Evolutionary conservation across 1,284 basidiomycete genomes (phyloP).

Genomic region (Vanrija sp.): DNA sequence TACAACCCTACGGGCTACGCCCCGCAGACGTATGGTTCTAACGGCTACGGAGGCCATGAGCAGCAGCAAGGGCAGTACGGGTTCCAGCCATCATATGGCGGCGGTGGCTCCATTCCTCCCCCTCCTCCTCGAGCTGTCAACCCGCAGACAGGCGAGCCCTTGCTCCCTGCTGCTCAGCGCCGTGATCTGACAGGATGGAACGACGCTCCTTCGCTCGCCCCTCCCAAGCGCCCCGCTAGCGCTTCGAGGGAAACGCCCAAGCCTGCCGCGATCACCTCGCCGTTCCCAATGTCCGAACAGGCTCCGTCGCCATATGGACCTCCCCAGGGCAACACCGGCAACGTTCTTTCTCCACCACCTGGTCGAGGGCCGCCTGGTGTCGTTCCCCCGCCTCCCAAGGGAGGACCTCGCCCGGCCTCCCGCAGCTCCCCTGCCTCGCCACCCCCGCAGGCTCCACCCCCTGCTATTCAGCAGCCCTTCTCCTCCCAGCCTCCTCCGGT

Average conservation of each 20-base stretch:
- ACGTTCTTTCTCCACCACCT: slow-evolving; percentile 28
- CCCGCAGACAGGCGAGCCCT: slow-evolving; percentile 19
- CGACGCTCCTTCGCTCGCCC: slow-evolving; percentile 56
- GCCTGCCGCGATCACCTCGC: slow-evolving; percentile 72
- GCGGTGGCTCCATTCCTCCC: slow-evolving; percentile 46
- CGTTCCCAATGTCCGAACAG: slow-evolving; percentile 69
- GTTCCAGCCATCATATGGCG: slow-evolving; percentile 23
- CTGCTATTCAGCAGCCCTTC: slow-evolving; percentile 5
- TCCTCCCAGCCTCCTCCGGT: not conserved
- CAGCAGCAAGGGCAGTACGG: slow-evolving; percentile 29
- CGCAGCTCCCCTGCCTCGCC: not conserved
- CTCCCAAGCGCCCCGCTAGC: slow-evolving; percentile 57
- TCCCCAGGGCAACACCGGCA: slow-evolving; percentile 32
- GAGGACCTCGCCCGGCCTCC: slow-evolving; percentile 47
- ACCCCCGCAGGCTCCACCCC: not conserved
- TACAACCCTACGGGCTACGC: slow-evolving; percentile 4
- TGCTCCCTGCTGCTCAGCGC: slow-evolving; percentile 44
- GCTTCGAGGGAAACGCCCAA: slow-evolving; percentile 54
- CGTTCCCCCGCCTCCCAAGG: slow-evolving; percentile 45
- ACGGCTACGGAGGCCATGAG: slow-evolving; percentile 25
- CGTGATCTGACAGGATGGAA: slow-evolving; percentile 83
- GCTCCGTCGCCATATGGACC: slow-evolving; percentile 2
- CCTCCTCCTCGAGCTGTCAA: slow-evolving; percentile 33
- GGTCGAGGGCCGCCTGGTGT: slow-evolving; percentile 35
- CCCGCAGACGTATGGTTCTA: slow-evolving; percentile 21